These are phyloP conservation scores for Neurospora sublineolata DNA, from an alignment of 495 filamentous ascomycete genomes.

Conservation along the genomic window DNA sequence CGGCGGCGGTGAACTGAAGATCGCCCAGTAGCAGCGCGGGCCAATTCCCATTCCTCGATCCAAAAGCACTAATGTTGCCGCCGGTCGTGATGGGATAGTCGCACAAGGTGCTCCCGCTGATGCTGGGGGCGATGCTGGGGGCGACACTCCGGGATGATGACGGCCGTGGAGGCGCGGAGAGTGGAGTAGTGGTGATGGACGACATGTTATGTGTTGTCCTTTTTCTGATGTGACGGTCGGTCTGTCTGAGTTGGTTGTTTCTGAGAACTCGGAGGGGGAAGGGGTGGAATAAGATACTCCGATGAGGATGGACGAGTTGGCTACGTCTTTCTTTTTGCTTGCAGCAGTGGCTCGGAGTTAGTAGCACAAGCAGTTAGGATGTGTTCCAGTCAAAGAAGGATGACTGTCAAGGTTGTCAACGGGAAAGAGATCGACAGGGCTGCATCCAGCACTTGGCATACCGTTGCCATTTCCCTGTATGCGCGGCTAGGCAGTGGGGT, in stretches of 20 bases:
- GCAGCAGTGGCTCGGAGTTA: not conserved
- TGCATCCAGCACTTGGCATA: not conserved
- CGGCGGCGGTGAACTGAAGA: not conserved
- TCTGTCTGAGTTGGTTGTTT: not conserved
- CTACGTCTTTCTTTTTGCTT: not conserved
- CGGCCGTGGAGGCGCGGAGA: not conserved
- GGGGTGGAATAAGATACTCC: not conserved
- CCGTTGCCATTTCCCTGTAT: not conserved
- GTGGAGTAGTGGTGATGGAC: not conserved
- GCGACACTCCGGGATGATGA: not conserved
- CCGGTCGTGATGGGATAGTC: not conserved
- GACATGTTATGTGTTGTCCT: not conserved
- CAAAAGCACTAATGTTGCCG: not conserved
- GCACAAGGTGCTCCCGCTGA: not conserved
- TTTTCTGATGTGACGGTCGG: not conserved
- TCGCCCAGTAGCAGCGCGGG: not conserved
- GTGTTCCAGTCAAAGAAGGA: not conserved
- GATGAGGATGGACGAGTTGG: not conserved
- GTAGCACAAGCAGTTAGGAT: too few relatives aligned
- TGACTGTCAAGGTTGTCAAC: not conserved
- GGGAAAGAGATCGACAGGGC: not conserved
- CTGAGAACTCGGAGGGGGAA: not conserved
- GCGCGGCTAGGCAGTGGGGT: not conserved
- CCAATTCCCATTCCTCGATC: not conserved
- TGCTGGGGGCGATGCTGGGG: not conserved